Conservation (phyloP, 306 rosid genomes). For the Prosopis cineraria region DNA sequence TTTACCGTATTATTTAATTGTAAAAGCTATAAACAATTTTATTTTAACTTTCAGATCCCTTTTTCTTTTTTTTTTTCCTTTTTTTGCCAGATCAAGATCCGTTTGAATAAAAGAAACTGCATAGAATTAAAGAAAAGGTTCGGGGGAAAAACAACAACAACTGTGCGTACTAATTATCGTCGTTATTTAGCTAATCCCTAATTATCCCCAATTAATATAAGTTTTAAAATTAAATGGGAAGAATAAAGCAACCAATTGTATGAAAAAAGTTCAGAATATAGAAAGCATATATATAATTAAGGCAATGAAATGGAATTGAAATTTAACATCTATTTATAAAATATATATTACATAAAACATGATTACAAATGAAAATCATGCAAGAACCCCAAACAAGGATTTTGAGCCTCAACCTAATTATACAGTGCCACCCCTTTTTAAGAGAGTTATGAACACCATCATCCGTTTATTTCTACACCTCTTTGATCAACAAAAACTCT, state of each 20-base stretch:
- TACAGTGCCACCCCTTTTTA: slow-evolving; percentile 9
- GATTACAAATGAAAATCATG: slow-evolving; percentile 38
- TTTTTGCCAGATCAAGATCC: too few relatives aligned
- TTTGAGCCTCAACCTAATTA: slow-evolving; percentile 25
- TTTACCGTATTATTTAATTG: too few relatives aligned
- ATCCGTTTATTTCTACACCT: slow-evolving; percentile 35
- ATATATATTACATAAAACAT: slow-evolving; percentile 37
- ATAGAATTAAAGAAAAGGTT: background rate
- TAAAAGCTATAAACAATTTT: too few relatives aligned
- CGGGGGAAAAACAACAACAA: too few relatives aligned
- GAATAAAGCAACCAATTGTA: background rate
- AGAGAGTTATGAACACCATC: slow-evolving; percentile 33
- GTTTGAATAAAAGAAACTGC: too few relatives aligned
- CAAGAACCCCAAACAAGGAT: slow-evolving; percentile 6
- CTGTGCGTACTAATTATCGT: background rate
- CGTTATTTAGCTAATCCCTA: background rate
- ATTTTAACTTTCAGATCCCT: too few relatives aligned
- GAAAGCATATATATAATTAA: background rate
- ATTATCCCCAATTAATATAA: background rate
- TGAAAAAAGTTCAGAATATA: background rate
- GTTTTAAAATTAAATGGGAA: too few relatives aligned
- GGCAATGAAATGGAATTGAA: background rate
- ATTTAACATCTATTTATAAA: slow-evolving; percentile 17
- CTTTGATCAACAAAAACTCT: slow-evolving; percentile 38
- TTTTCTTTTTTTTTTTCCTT: too few relatives aligned